These are phyloP conservation scores for Vitis rupestris DNA, from an alignment of 164 flowering plant genomes.

Conservation along the genomic window DNA sequence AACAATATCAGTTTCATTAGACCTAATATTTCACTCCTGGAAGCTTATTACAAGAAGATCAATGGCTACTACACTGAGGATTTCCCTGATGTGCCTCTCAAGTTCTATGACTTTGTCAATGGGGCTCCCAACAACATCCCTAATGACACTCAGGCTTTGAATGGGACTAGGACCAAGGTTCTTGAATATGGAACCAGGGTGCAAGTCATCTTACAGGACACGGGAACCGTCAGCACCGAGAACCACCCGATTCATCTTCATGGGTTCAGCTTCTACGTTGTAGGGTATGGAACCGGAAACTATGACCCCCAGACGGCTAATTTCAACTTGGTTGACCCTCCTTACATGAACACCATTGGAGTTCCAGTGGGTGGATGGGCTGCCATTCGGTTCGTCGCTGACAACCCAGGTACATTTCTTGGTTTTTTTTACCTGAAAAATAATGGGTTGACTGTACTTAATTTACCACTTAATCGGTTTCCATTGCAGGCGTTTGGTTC, in stretches of 20 bases:
- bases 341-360: slow-evolving; percentile 64
- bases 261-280: slow-evolving; percentile 72
- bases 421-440: neutral
- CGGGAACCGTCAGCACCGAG: slow-evolving; percentile 56
- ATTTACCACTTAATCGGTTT: no score
- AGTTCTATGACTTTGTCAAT: slow-evolving; percentile 56
- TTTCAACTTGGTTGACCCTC: slow-evolving; percentile 67
- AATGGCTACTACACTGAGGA: slow-evolving; percentile 51
- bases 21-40: slow-evolving; percentile 49
- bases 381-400: slow-evolving; percentile 61
- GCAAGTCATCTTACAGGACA: slow-evolving; percentile 63
- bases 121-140: slow-evolving; percentile 63
- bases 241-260: slow-evolving; percentile 82
- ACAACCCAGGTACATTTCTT: slow-evolving; percentile 59
- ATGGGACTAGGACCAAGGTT: slow-evolving; percentile 53
- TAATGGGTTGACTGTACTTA: neutral
- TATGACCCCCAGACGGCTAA: slow-evolving; percentile 43
- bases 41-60: slow-evolving; percentile 48
- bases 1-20: slow-evolving; percentile 54
- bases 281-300: slow-evolving; percentile 64
- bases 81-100: slow-evolving; percentile 54
- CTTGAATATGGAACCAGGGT: slow-evolving; percentile 58
- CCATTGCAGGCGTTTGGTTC: slow-evolving; percentile 59
- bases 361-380: slow-evolving; percentile 90
- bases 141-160: slow-evolving; percentile 40